Evolutionary conservation across 2,329 filamentous ascomycete species (phyloP), one percentile per base, ranked within the genome.

Genomic region (Bipolaris gigantea): DNA sequence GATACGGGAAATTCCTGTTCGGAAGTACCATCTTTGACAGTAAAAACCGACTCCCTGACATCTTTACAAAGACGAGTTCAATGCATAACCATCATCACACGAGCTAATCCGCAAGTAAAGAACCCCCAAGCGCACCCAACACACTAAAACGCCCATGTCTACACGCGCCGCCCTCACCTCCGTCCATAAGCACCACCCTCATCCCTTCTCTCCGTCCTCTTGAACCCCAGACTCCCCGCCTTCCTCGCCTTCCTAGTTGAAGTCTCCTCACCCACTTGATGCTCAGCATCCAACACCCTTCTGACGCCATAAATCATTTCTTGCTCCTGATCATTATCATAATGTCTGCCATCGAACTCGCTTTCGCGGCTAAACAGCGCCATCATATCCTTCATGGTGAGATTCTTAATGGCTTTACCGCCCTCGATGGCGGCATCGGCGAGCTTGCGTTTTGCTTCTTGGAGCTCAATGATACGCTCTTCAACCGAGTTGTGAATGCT

Each of bases 331-430:
- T 69, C 72, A 36, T 78, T 75, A 23, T 75, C 77, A 46, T 10
- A 27, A 27, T 76, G 71, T 18, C 76, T 76, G 32, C 76, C 75
- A 41, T 79, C 76, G 34, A 74, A 72, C 61, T 85, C 83, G 0
- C 82, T 83, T 66, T 90, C 87, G 27, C 86, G 85, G 59, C 85
- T 86, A 79, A 99, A 99, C 52, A 99, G 82, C 45, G 90, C 87
- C 74, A 99, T 82, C 73, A 99, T 95, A 76, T 99, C 94, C 71
- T 92, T 88, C 84, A 97, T 87, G 43, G 88, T 90, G 45, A 99
- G 81, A 78, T 97, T 97, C 71, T 89, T 85, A 15, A 86, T 84
- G 56, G 88, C 89, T 70, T 86, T 89, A 61, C 86, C 87, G 58
- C 87, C 86, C 74, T 97, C 94, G 54, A 99, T 94, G 11, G 94